Evolutionary conservation across 192 early-diverging fungal genomes (phyloP), one percentile per base, ranked within the genome.

Genomic region (Umbelopsis sp.): DNA sequence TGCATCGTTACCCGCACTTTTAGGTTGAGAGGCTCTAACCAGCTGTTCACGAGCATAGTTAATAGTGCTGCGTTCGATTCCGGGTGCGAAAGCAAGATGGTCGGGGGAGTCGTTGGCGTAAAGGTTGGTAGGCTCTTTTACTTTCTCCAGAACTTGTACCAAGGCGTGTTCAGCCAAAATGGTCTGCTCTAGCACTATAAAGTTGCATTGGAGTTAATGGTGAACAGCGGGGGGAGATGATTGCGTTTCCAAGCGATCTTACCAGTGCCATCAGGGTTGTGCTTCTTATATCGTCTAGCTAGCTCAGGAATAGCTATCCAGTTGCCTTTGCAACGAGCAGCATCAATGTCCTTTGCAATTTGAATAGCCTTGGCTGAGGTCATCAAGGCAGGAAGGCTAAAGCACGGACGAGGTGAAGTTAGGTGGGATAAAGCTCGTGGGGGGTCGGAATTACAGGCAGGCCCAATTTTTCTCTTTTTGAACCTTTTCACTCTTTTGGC

Each of bases 211-310:
- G 16, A 20, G 66, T 15, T 45, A 46, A 41, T 47, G 64, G 22
- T 30, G 10, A 41, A 51, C 8, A 23, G 16, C 41, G 48, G 35
- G 48, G 35, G 13, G 30, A 49, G 69, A 67, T 41, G 7, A 4
- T 49, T 18, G 48, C 21, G n/a, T 5, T 30, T 33, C 8, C 49
- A 55, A n/a, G 6, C 22, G 46, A 64, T 50, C 27, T 80, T 84
- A 82, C 87, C 85, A 66, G 72, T 25, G 52, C 86, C 86, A 37
- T 85, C 81, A 21, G 82, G 75, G 68, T 84, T 85, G 64, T 88
- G 82, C 64, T 86, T 86, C 55, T 77, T 61, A 70, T 85, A 88
- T 15, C 85, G 82, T 67, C 85, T 73, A 4, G 82, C 82, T 20
- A 85, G 70, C 44, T 88, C 87, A 46, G 81, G 77, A 50, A 85